Conservation (phyloP, 768 basidiomycete species). For the Psilocybe sp. region DNA sequence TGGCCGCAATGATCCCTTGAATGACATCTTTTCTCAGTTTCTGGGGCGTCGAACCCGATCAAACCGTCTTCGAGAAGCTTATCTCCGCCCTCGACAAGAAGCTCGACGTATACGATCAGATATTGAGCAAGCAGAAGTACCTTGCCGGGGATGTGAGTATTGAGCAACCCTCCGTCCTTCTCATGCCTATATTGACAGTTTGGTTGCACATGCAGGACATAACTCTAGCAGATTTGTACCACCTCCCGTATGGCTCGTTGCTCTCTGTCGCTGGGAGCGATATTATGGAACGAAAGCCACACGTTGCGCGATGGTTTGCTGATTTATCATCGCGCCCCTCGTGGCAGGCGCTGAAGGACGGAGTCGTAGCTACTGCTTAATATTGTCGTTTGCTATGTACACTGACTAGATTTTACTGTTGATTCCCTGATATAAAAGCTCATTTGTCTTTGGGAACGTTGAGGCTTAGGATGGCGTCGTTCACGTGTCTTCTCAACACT, state of each 20-base stretch:
- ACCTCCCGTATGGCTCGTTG: constrained; percentile 34
- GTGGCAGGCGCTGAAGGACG: constrained; percentile 46
- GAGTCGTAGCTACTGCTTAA: constrained; percentile 17
- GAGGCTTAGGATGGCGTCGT: no score
- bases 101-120: constrained; percentile 50
- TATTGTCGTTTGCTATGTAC: constrained; percentile 1
- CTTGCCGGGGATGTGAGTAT: constrained; percentile 51
- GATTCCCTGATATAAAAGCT: no score
- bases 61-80: constrained; percentile 24
- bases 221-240: constrained; percentile 44
- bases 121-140: constrained; percentile 53
- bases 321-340: constrained; percentile 42
- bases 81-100: constrained; percentile 31
- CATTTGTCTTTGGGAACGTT: no score
- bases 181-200: not conserved
- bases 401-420: not conserved
- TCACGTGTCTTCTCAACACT: no score
- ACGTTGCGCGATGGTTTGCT: constrained; percentile 32
- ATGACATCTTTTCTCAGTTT: constrained; percentile 9
- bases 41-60: constrained; percentile 14
- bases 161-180: not conserved
- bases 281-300: constrained; percentile 35
- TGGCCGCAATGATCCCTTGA: no score
- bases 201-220: constrained; percentile 25
- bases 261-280: constrained; percentile 19